Conservation (phyloP, 192 early-diverging fungal genomes). For the Allomyces arbusculus region DNA sequence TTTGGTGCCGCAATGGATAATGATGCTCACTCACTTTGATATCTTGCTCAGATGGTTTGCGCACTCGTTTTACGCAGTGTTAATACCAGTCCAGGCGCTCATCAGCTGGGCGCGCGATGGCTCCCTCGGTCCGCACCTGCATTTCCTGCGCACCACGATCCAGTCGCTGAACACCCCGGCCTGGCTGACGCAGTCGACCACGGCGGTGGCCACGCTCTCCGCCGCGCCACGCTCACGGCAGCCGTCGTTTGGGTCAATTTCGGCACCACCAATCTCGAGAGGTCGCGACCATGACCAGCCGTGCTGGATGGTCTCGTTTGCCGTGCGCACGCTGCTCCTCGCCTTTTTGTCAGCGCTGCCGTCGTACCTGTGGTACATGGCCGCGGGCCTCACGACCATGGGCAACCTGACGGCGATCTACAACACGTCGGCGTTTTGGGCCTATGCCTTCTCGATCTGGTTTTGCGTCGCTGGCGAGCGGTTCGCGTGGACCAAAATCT, state of each 20-base stretch:
- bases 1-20: no score
- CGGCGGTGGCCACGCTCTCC: background rate
- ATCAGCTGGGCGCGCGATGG: constrained; percentile 18
- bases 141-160: no score
- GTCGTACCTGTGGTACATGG: constrained; percentile 61
- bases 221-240: background rate
- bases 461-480: constrained; percentile 35
- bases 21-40: no score
- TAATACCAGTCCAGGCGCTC: constrained; percentile 16
- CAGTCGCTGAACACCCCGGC: no score
- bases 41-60: constrained; percentile 1
- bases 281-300: constrained; percentile 10
- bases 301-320: constrained; percentile 9
- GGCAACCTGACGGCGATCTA: constrained; percentile 61
- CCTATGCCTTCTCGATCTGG: constrained; percentile 54
- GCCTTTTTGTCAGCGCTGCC: constrained; percentile 20
- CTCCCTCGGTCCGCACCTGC: background rate
- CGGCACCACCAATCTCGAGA: constrained; percentile 5
- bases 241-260: constrained; percentile 1
- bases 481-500: constrained; percentile 32
- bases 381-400: constrained; percentile 49
- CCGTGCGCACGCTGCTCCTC: constrained; percentile 29
- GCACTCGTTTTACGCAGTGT: constrained; percentile 20
- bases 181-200: background rate
- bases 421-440: constrained; percentile 66